These are phyloP conservation scores for Fragilaria crotonensis DNA, from an alignment of 108 stramenopile genomes.

Conservation along the genomic window DNA sequence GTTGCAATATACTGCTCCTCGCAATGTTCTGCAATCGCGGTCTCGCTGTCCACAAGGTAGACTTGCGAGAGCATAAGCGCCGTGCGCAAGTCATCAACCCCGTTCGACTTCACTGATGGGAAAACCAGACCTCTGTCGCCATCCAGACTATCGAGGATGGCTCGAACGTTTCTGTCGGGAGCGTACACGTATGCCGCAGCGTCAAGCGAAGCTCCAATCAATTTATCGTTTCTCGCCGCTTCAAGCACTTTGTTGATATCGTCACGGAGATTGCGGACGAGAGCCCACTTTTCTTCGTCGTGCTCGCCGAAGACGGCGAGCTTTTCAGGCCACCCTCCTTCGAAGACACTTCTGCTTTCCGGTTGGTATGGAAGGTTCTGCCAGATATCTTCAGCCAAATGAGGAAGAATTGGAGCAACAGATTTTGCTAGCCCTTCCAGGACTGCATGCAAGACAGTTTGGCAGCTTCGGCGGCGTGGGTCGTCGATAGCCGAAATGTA, in stretches of 20 bases:
- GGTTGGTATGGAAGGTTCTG: slow-evolving; percentile 78
- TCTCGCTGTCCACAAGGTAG: slow-evolving; percentile 54
- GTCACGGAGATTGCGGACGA: slow-evolving; percentile 67
- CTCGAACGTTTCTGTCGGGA: slow-evolving; percentile 43
- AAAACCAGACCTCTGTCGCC: slow-evolving; percentile 66
- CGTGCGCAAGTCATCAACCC: slow-evolving; percentile 85
- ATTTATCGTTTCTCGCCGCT: slow-evolving; percentile 70
- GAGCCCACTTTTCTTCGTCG: slow-evolving; percentile 61
- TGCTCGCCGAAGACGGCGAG: slow-evolving; percentile 40
- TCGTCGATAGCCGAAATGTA: slow-evolving; percentile 89
- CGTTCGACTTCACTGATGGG: slow-evolving; percentile 79
- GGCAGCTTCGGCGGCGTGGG: slow-evolving; percentile 80
- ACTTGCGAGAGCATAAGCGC: slow-evolving; percentile 85
- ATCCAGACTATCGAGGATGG: slow-evolving; percentile 46
- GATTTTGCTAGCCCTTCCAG: slow-evolving; percentile 82
- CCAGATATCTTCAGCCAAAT: slow-evolving; percentile 98
- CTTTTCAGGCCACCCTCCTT: slow-evolving; percentile 56
- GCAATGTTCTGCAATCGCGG: slow-evolving; percentile 37
- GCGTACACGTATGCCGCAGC: slow-evolving; percentile 72
- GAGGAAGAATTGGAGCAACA: slow-evolving; percentile 90
- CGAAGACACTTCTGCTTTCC: slow-evolving; percentile 69
- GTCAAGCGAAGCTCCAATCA: slow-evolving; percentile 85
- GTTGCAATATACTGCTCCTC: slow-evolving; percentile 55
- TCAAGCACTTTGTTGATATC: slow-evolving; percentile 87
- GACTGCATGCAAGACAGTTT: slow-evolving; percentile 79